A percentile compares a stretch with the other conserved stretches of the same genome.
These are phyloP conservation scores for Silene coronaria DNA, from an alignment of 179 eudicot species.

Conservation along the genomic window DNA sequence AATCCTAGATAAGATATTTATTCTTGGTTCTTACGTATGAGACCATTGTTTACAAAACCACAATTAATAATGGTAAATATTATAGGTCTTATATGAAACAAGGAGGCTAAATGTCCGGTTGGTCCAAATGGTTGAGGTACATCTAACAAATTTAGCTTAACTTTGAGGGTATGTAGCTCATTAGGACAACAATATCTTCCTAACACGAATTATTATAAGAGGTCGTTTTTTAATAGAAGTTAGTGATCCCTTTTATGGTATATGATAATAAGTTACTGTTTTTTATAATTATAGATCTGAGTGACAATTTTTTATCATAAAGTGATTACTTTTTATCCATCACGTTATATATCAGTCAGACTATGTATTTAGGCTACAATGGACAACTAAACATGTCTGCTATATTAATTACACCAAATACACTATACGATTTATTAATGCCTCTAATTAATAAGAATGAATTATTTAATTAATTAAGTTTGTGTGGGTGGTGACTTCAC, in stretches of 20 bases:
- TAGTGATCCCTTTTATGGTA: no score
- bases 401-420: background rate
- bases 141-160: background rate
- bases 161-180: background rate
- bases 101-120: constrained; percentile 8
- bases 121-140: background rate
- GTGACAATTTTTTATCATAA: no score
- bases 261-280: no score
- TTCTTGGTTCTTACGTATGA: constrained; percentile 14
- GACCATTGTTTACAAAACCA: background rate
- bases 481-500: background rate
- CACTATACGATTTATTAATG: background rate
- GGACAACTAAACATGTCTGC: constrained; percentile 24
- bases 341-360: no score
- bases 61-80: background rate
- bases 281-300: no score
- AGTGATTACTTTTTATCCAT: no score
- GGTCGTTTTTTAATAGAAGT: no score
- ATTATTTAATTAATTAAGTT: background rate
- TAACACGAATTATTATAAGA: no score
- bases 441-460: no score
- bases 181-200: constrained; percentile 27
- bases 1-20: constrained; percentile 7
- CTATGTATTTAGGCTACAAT: constrained; percentile 12
- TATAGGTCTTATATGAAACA: background rate